Percentiles rank a stretch among this genome's conserved stretches.
Conservation (phyloP, 2,329 filamentous ascomycete species). For the Dactylellina sp. region DNA sequence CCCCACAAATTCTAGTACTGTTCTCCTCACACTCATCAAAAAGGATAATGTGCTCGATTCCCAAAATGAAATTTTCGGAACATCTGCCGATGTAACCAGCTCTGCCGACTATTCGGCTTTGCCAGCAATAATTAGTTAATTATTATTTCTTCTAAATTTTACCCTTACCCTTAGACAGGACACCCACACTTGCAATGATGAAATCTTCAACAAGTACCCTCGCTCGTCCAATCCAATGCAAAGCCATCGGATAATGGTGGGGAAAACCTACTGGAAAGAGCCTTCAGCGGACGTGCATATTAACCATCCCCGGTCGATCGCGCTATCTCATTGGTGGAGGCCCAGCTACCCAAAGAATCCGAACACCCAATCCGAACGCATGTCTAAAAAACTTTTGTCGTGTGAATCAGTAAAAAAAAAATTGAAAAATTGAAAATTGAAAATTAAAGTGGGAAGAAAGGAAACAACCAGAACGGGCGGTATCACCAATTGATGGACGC, state of each 20-base stretch:
- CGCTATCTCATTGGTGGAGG: constrained; percentile 25
- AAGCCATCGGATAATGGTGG: constrained; percentile 36
- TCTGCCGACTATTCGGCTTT: no score
- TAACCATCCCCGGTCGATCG: constrained; percentile 15
- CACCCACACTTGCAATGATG: constrained; percentile 5
- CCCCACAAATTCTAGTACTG: no score
- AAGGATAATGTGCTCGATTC: background rate
- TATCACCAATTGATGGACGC: no score
- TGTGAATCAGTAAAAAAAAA: no score
- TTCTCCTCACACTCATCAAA: no score
- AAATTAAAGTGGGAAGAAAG: no score
- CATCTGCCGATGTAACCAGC: constrained; percentile 20
- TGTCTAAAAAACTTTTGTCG: constrained; percentile 41
- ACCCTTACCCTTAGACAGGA: background rate
- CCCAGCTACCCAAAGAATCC: background rate
- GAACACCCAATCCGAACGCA: no score
- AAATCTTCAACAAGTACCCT: no score
- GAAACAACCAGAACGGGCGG: no score
- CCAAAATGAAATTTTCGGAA: background rate
- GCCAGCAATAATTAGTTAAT: no score
- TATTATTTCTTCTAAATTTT: background rate
- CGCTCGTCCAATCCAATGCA: constrained; percentile 43
- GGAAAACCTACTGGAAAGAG: constrained; percentile 5
- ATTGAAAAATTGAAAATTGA: no score
- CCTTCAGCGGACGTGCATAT: no score